Base-by-base conservation (phyloP, 805 yeast genomes). In the Metschnikowia lachancei region DNA sequence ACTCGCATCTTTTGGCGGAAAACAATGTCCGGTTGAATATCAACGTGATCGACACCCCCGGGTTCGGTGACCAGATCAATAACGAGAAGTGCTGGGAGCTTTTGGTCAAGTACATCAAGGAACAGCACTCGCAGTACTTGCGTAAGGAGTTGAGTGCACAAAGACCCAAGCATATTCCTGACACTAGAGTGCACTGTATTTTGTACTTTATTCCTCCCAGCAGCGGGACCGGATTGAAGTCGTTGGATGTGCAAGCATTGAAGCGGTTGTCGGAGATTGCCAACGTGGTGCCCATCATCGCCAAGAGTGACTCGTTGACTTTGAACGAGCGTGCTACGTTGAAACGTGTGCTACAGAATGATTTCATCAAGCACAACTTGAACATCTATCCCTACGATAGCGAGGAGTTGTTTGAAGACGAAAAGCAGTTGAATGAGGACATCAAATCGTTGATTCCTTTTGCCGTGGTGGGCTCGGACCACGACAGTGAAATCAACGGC, bases 51-150 rank as follows among this genome's bases (percentile, higher is more conserved):
- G 99, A 94, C 65, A 94, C 99, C 3, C 98, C 98, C 17, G 98
- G 98, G 13, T 94, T 89, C 74, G 98, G 97, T 33, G 99, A 94
- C 74, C 96, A 87, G 70, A 86, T 94, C 56, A 87, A 90, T 72
- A 91, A 91, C 68, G 95, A 87, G 60, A 87, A 85, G 68, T 90
- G 95, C 69, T 92, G 97, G 97, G 98, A 91, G 59, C 97, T 97
- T 43, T 83, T 91, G 52, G 84, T 91, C 54, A 89, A 88, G 69
- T 91, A 90, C 70, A 88, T 91, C 64, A 91, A 91, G 70, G 97
- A 91, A 68, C 97, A 91, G 70, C 95, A 91, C 66, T 85, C 95
- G 36, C 83, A 83, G 60, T 91, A 87, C 66, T 76, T 91, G 63
- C 85, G 97, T 71, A 87, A 86, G 66, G 98, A 91, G 69, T 82